phyloP scores from a whole-genome alignment of 768 basidiomycete genomes.

The Termitomyces sp. region DNA sequence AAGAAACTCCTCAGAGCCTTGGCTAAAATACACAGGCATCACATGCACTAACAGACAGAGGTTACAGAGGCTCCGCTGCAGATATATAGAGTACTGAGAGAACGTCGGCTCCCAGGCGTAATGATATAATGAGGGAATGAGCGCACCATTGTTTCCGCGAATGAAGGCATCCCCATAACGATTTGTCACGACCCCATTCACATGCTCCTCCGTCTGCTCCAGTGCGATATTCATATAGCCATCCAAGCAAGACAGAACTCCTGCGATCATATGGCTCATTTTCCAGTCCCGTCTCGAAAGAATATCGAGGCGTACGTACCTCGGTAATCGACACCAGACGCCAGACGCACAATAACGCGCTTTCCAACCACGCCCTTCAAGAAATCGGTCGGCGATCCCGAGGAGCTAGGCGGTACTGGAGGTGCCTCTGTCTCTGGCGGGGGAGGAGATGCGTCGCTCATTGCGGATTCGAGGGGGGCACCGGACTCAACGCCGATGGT shows the following conservation, averaged over 20 bases:
- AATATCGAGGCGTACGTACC: conserved; percentile 42
- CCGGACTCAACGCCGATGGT: no score
- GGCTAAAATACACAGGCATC: neutral
- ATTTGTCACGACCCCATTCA: conserved; percentile 82
- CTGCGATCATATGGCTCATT: conserved; percentile 30
- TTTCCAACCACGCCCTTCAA: conserved; percentile 97
- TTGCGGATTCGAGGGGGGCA: no score
- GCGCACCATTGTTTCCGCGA: conserved; percentile 83
- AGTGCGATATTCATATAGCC: conserved; percentile 99
- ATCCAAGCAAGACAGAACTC: conserved; percentile 90
- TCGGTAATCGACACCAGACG: conserved; percentile 89
- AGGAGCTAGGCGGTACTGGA: conserved; percentile 37
- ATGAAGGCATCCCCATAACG: conserved; percentile 95
- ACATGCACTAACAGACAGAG: neutral
- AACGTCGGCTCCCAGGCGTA: neutral
- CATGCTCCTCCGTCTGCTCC: conserved; percentile 96
- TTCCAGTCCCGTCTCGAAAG: neutral
- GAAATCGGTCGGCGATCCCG: conserved; percentile 90
- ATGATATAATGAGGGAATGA: neutral
- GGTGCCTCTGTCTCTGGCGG: conserved; percentile 39
- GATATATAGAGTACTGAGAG: neutral
- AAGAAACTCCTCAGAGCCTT: neutral
- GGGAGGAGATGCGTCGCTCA: conserved; percentile 21
- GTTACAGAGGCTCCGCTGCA: neutral
- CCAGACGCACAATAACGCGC: conserved; percentile 85